Percentiles rank a stretch among this genome's conserved stretches.
phyloP scores from a whole-genome alignment of 352 stramenopile genomes.

The Phytophthora pini region DNA sequence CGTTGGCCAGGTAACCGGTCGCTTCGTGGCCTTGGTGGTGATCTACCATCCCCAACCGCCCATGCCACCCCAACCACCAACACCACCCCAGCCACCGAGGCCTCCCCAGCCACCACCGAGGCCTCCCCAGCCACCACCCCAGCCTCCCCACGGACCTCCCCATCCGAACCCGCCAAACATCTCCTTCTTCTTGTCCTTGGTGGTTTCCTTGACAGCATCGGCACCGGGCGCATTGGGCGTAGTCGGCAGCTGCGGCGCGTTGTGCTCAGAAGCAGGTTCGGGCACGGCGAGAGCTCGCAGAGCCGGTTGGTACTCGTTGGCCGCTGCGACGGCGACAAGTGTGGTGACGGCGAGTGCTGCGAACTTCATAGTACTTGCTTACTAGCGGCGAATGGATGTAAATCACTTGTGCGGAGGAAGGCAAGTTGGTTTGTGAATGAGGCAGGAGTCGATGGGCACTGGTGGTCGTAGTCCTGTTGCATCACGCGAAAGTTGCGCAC shows the following conservation, averaged over 20 bases:
- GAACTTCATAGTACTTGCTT: constrained; percentile 3
- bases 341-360: constrained; percentile 7
- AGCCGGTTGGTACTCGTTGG: constrained; percentile 7
- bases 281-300: constrained; percentile 5
- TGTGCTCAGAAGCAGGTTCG: background rate
- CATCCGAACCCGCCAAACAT: background rate
- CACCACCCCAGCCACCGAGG: background rate
- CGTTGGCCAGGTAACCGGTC: no score
- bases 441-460: no score
- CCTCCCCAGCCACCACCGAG: background rate
- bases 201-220: background rate
- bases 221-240: background rate
- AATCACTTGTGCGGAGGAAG: background rate
- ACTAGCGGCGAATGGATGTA: background rate
- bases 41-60: no score
- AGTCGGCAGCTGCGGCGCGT: background rate
- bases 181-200: constrained; percentile 16
- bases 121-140: constrained; percentile 3
- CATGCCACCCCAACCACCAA: no score
- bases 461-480: background rate
- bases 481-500: no score
- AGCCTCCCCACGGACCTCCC: constrained; percentile 8
- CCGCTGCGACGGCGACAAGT: constrained; percentile 1
- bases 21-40: no score
- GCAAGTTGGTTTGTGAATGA: background rate